Evolutionary conservation across 345 rosid genomes (phyloP), one percentile per base, ranked within the genome.

Genomic region (Boechera divaricarpa): DNA sequence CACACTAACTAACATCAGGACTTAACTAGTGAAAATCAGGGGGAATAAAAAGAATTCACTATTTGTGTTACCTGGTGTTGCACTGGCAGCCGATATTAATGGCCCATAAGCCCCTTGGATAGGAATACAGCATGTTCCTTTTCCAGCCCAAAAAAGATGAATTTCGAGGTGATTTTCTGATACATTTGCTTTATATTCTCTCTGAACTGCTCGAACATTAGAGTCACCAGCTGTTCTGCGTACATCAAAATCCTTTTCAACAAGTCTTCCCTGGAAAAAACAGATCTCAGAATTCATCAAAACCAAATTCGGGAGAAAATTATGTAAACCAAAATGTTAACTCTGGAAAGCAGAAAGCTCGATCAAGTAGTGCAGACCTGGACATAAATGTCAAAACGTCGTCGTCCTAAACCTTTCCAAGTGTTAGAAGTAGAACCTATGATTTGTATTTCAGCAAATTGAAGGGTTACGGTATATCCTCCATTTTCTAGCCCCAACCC

Each of bases 21-120:
- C 3, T 31, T 38, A 10, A 5, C 5, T 1, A 31, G 4, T 41
- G 3, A 41, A 41, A 41, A 41, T 3, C 11, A 4, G 1, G 3
- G 15, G 5, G 24, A 21, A 21, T 21, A 1, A 21, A 21, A 21
- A 21, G 1, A 21, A 21, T 21, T 21, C 24, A 21, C 24, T 21
- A 21, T 21, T 21, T 21, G 1, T 41, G 45, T 1, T 41, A 70
- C 90, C 88, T 83, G 90, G 79, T 10, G 67, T 70, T 12, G 86
- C 88, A 73, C 88, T 85, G 67, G 85, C 69, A 29, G 91, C 87
- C 9, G 91, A 85, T 11, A 76, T 44, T 41, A 60, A 29, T 6
- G 81, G 80, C 29, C 81, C 81, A 48, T 71, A 71, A 26, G 32
- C 2, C 4, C 81, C 73, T 49, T 57, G 38, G 15, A 5, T 4